Percentiles rank a stretch among this genome's conserved stretches.
Conservation (phyloP, 495 filamentous ascomycete genomes). For the Neurospora africana region DNA sequence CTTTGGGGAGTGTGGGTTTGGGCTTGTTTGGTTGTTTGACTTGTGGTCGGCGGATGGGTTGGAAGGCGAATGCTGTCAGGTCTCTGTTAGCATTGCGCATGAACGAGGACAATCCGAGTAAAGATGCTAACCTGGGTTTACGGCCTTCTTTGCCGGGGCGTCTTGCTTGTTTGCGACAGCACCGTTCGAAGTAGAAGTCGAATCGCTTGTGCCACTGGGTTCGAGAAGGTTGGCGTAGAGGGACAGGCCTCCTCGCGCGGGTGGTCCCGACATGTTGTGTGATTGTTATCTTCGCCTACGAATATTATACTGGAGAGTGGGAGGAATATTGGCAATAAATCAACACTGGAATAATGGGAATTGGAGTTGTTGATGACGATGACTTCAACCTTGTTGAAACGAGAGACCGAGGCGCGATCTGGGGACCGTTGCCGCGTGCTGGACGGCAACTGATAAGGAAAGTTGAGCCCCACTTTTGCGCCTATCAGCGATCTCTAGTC, state of each 20-base stretch:
- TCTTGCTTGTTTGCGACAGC: slow-evolving; percentile 68
- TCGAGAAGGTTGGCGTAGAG: slow-evolving; percentile 50
- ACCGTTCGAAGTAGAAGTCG: slow-evolving; percentile 61
- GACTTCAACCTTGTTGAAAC: background rate
- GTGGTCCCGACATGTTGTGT: background rate
- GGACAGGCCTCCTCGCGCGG: slow-evolving; percentile 33
- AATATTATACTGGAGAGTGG: no score
- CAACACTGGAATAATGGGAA: background rate
- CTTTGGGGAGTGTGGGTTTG: slow-evolving; percentile 48
- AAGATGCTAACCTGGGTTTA: slow-evolving; percentile 58
- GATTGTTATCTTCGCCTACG: background rate
- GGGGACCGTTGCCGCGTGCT: background rate
- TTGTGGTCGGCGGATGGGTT: slow-evolving; percentile 64
- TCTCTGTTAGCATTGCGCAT: slow-evolving; percentile 18
- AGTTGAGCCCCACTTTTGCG: background rate
- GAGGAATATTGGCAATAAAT: background rate
- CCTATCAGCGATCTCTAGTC: background rate
- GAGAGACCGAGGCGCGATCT: background rate
- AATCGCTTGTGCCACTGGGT: slow-evolving; percentile 27
- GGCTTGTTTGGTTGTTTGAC: slow-evolving; percentile 56
- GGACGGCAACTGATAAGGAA: background rate
- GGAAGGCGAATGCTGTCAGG: slow-evolving; percentile 67
- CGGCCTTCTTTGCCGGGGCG: slow-evolving; percentile 55
- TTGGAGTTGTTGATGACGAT: background rate
- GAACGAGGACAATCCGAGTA: background rate